Conservation (phyloP, 345 rosid species). For the Euphorbia pulcherrima region DNA sequence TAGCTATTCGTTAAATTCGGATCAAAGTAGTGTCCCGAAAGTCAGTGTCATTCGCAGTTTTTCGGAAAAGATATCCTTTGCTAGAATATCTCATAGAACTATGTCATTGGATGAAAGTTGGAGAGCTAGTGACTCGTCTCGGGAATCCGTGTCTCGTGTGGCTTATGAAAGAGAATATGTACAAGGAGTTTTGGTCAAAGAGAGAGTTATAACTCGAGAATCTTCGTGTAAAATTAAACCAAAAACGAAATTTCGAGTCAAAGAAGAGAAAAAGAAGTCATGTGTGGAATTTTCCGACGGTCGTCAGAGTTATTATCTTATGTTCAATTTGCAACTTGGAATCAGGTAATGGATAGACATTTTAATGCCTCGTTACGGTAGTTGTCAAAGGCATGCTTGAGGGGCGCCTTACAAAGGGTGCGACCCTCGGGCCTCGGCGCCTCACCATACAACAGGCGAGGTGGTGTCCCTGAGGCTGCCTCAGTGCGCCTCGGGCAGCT, state of each 20-base stretch:
- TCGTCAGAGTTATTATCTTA: slow-evolving; percentile 55
- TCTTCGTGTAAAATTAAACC: slow-evolving; percentile 37
- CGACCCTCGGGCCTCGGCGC: too few species aligned
- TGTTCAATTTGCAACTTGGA: slow-evolving; percentile 93
- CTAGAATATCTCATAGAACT: slow-evolving; percentile 45
- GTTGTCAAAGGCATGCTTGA: too few species aligned
- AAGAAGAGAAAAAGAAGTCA: slow-evolving; percentile 44
- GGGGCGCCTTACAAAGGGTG: too few species aligned
- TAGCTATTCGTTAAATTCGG: slow-evolving; percentile 43
- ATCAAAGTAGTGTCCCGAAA: slow-evolving; percentile 36
- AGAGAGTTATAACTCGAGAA: slow-evolving; percentile 39
- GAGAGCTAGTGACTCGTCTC: slow-evolving; percentile 29
- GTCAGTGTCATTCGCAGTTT: slow-evolving; percentile 39
- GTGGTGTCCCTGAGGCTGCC: too few species aligned
- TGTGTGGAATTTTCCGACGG: slow-evolving; percentile 42
- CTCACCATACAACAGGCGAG: too few species aligned
- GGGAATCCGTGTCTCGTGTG: slow-evolving; percentile 34
- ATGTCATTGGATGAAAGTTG: slow-evolving; percentile 38
- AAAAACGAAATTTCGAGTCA: slow-evolving; percentile 36
- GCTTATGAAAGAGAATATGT: too few species aligned
- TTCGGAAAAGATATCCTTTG: slow-evolving; percentile 49
- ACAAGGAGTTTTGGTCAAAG: too few species aligned
- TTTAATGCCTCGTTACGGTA: neutral
- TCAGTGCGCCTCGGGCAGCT: too few species aligned
- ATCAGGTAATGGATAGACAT: slow-evolving; percentile 55